These are phyloP conservation scores for Staphylotrichum longicolle DNA, from an alignment of 495 filamentous ascomycete genomes.

Conservation along the genomic window DNA sequence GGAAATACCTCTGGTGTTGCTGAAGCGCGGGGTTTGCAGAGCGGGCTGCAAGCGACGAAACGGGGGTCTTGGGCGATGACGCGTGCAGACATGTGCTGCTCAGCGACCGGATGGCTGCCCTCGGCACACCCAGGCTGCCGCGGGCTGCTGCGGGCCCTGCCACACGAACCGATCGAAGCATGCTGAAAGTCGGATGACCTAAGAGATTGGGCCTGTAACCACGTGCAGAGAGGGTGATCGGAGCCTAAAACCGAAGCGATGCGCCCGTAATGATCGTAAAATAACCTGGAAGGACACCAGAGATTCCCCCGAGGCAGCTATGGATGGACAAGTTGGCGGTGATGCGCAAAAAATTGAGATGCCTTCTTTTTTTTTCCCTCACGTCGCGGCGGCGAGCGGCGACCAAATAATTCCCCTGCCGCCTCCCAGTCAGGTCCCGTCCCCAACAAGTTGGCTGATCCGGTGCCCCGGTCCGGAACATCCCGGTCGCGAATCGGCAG, in stretches of 20 bases:
- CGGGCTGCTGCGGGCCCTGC: conserved; percentile 40
- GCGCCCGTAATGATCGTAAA: background rate
- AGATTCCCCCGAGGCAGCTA: background rate
- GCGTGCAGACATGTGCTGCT: conserved; percentile 44
- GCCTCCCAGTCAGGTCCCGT: background rate
- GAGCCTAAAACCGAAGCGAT: conserved; percentile 7
- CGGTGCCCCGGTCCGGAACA: conserved; percentile 22
- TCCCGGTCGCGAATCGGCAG: conserved; percentile 22
- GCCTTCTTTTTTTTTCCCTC: conserved; percentile 16
- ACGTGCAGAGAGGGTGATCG: conserved; percentile 14
- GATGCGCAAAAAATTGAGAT: conserved; percentile 6
- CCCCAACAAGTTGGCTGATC: conserved; percentile 20
- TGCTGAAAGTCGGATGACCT: conserved; percentile 31
- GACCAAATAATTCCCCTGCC: conserved; percentile 1
- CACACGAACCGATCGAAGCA: conserved; percentile 47
- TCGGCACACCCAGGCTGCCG: conserved; percentile 41
- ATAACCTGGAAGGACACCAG: background rate
- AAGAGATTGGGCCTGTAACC: background rate
- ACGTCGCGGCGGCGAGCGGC: background rate
- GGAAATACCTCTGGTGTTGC: conserved; percentile 41
- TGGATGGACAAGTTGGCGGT: background rate
- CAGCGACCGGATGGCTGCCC: conserved; percentile 37
- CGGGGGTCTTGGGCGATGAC: conserved; percentile 11
- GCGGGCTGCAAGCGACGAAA: conserved; percentile 24
- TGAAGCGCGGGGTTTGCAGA: conserved; percentile 14